Base-by-base conservation (phyloP, 352 stramenopile species). In the Aphanomyces astaci region DNA sequence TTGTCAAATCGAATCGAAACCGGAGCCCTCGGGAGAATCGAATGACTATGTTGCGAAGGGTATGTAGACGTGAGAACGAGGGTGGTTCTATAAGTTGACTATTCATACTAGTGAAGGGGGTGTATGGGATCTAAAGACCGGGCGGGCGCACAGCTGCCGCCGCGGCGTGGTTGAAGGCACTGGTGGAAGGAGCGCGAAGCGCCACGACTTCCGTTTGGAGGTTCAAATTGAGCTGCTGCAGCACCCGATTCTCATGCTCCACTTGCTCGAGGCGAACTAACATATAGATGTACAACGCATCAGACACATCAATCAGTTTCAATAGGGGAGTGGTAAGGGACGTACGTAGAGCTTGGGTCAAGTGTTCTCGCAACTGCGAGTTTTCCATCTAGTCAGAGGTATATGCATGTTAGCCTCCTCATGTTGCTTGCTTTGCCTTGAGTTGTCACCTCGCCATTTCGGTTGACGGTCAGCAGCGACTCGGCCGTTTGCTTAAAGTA, bases 401-500 rank as follows among this genome's bases (percentile, higher is more conserved):
- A 25, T 36, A 59, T 57, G 43, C 15, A 27, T 10, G 36, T 11
- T 7, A 17, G 24, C 19, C 28, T n/a, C 28, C 15, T 43, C 36
- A 43, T 15, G 7, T 43, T 43, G 28, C 17, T 25, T 15, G 30
- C 17, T 30, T 15, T 5, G 1, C 48, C 9, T 11, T 15, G 43
- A n/a, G n/a, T n/a, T n/a, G n/a, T n/a, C 55, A 66, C 60, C 60
- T 68, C 43, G 40, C 62, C 62, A 49, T 68, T 68, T 17, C 62
- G 62, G 62, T 68, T 68, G 10, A 68, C 62, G 4, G 51, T 45
- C 24, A 68, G 22, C 9, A 68, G 51, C n/a, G 62, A 68, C 36
- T 68, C 62, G 30, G 62, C 62, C 3, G 62, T 68, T 59, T 68
- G 62, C 51, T 68, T 68, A 24, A 68, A 68, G 33, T 68, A 68